phyloP scores from a whole-genome alignment of 2,329 filamentous ascomycete genomes.

The Colletotrichum australisinense region DNA sequence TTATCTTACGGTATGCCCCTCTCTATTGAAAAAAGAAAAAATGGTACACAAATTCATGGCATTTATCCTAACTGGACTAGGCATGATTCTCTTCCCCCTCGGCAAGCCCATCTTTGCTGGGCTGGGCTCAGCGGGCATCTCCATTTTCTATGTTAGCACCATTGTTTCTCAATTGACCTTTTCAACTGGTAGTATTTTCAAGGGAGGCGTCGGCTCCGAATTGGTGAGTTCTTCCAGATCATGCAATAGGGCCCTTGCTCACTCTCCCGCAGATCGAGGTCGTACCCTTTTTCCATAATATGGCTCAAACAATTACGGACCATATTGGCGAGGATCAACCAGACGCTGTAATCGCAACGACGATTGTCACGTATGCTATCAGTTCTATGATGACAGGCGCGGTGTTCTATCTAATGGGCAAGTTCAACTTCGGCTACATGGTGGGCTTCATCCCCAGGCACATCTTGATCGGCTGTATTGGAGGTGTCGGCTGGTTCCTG shows the following conservation, averaged over 20 bases:
- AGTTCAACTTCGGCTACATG: constrained; percentile 87
- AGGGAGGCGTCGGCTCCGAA: constrained; percentile 92
- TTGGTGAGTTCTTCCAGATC: constrained; percentile 66
- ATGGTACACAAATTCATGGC: constrained; percentile 9
- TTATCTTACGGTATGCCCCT: constrained; percentile 81
- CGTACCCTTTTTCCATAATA: constrained; percentile 98
- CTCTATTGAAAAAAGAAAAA: constrained; percentile 5
- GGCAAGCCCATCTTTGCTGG: constrained; percentile 87
- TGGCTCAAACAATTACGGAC: constrained; percentile 88
- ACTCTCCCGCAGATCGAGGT: constrained; percentile 79
- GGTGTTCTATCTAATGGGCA: constrained; percentile 92
- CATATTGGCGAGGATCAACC: constrained; percentile 83
- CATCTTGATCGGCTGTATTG: constrained; percentile 96
- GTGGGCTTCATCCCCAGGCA: constrained; percentile 97
- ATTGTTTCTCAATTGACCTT: constrained; percentile 94
- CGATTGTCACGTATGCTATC: constrained; percentile 89
- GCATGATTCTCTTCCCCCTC: constrained; percentile 95
- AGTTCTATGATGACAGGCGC: constrained; percentile 92
- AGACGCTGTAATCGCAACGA: constrained; percentile 91
- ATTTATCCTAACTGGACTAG: constrained; percentile 48
- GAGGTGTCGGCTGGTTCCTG: constrained; percentile 95
- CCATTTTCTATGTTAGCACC: constrained; percentile 98
- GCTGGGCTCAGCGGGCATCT: constrained; percentile 92
- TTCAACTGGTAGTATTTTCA: constrained; percentile 88
- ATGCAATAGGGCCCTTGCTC: constrained; percentile 14